Conservation (phyloP, 768 basidiomycete genomes). For the Auriscalpium orientale region DNA sequence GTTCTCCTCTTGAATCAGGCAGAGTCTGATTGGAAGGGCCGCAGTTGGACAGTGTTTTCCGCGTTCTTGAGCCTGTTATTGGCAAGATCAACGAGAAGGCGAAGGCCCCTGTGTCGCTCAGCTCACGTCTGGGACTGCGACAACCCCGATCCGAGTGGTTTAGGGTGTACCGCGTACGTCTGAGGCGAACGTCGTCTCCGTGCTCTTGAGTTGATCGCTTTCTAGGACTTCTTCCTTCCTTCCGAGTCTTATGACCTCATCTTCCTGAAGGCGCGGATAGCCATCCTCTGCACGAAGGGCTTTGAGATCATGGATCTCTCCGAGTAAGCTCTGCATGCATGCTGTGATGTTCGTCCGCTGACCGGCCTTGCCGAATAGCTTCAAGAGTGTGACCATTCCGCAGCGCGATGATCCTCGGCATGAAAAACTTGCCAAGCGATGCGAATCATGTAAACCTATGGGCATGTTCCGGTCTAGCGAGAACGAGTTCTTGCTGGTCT, state of each 20-base stretch:
- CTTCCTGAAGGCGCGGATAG: constrained; percentile 90
- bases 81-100: constrained; percentile 78
- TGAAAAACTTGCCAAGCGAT: constrained; percentile 68
- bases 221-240: constrained; percentile 81
- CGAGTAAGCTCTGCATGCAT: constrained; percentile 49
- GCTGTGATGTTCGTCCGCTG: not conserved
- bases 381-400: constrained; percentile 86
- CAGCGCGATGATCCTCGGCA: constrained; percentile 63
- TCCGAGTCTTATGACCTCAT: constrained; percentile 87
- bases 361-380: constrained; percentile 34
- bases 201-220: not conserved
- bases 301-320: constrained; percentile 97
- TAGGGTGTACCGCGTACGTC: constrained; percentile 67
- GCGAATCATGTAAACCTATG: constrained; percentile 73
- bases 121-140: constrained; percentile 69
- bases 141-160: constrained; percentile 90
- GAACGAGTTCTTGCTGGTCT: constrained; percentile 84
- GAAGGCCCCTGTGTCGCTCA: constrained; percentile 61
- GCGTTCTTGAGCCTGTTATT: constrained; percentile 93
- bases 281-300: constrained; percentile 86
- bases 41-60: constrained; percentile 86
- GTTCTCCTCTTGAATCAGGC: constrained; percentile 11
- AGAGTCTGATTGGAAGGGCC: not conserved
- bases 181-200: not conserved
- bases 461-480: constrained; percentile 88